Conservation (phyloP, 257 asterid species). For the Plantago ovata region DNA sequence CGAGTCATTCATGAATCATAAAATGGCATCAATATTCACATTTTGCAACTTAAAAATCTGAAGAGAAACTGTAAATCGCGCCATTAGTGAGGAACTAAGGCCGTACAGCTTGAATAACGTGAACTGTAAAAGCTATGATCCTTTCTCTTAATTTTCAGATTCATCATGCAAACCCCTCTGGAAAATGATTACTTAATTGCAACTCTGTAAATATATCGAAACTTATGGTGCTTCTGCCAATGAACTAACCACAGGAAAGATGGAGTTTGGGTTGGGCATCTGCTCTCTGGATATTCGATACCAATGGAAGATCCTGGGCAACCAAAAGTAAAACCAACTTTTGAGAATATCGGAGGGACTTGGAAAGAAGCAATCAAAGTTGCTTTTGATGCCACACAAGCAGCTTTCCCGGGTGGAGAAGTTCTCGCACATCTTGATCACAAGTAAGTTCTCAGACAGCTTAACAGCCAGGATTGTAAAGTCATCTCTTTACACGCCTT, state of each 20-base stretch:
- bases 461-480: no score
- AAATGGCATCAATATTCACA: neutral
- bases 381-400: conserved; percentile 69
- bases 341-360: conserved; percentile 70
- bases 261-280: conserved; percentile 85
- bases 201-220: no score
- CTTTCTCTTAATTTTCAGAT: no score
- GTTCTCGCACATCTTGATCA: conserved; percentile 93
- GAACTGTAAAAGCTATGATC: no score
- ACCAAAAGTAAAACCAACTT: conserved; percentile 36
- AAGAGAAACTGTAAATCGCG: no score
- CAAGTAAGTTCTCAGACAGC: conserved; percentile 63
- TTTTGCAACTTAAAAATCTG: neutral
- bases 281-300: conserved; percentile 84
- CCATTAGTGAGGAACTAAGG: no score
- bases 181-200: neutral
- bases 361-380: conserved; percentile 85
- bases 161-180: neutral
- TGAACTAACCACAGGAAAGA: conserved; percentile 49
- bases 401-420: conserved; percentile 88
- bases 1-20: no score
- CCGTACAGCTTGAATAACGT: no score
- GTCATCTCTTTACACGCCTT: no score
- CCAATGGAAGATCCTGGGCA: conserved; percentile 96
- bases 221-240: neutral